Evolutionary conservation across 345 rosid genomes (phyloP), one percentile per base, ranked within the genome.

Genomic region (Eucalyptus dawsonii): DNA sequence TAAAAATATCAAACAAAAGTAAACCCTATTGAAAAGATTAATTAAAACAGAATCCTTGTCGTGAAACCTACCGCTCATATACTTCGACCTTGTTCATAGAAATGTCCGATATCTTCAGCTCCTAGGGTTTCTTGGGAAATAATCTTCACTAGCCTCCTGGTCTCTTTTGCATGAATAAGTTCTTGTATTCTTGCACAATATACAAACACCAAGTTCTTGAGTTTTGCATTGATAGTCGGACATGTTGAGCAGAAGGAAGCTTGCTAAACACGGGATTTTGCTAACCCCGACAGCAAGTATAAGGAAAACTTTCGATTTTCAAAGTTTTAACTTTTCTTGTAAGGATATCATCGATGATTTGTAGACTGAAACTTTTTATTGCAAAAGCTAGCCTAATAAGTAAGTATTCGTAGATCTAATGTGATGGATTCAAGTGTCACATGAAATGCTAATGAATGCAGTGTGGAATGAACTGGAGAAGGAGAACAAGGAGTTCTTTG

Each of bases 391-490:
- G 67, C 12, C 31, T 60, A 9, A 56, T 56, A 24, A 56, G 62
- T 56, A 56, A 56, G 62, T 56, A 56, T 56, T 56, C 14, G 29
- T 56, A 9, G 42, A 86, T 34, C 47, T 22, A 31, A 31, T 53
- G n/a, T 21, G 45, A 21, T 76, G 83, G 83, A 72, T 34, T 53
- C 49, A 37, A 50, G 83, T 34, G 85, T 49, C 50, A 29, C 22
- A 50, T 65, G 34, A 42, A 31, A 49, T 40, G 60, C 81, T 22
- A 19, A 81, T 83, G 24, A 37, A 21, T 88, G 67, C 93, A 97
- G 99, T 97, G 87, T 97, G 99, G 99, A 96, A 93, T 56, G 99
- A 96, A 89, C 90, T 97, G 56, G 98, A 95, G 95, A 97, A 96
- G 90, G 99, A 96, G 91, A 97, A 97, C 94, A 96, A 93, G 95